Base-by-base conservation (phyloP, 2,329 filamentous ascomycete species). In the Lithohypha guttulata region DNA sequence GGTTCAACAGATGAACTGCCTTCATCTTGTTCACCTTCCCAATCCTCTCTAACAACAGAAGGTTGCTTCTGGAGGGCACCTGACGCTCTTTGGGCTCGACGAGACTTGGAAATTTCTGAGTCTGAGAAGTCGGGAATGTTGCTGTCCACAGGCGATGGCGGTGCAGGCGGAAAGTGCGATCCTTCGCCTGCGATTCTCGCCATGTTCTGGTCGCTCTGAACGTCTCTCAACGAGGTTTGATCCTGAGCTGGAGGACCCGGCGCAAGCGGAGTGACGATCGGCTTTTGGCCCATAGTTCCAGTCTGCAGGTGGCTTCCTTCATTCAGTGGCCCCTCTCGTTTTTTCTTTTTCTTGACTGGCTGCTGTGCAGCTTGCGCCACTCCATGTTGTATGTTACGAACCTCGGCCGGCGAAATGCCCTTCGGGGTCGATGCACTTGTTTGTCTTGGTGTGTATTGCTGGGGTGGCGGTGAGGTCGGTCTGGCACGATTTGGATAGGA, bases 401-500 rank as follows among this genome's bases (percentile, higher is more conserved):
- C 42, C 21, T 56, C 49, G 3, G 47, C 35, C 3, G 52, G 40
- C n/a, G 55, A 52, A 10, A 54, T 47, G 13, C 50, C 48, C 17
- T 48, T 29, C 10, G 29, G 30, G 14, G 35, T 14, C 10, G 31
- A 41, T 34, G 14, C 42, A 42, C 14, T 42, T 44, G 3, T 39
- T 22, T 15, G 39, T 5, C 9, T 30, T 17, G 6, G 34, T 34
- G n/a, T 23, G 28, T 6, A 23, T 21, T 23, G 37, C 5, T 29
- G 20, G n/a, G 20, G 13, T 3, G 21, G n/a, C 4, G 64, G 64
- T 11, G 65, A 66, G 26, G 55, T 62, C 3, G 63, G 56, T 15
- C 62, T 56, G 10, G 58, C 53, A 38, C 55, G 57, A 48, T 59
- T 60, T 2, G 64, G 64, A 34, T 66, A 65, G 1, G 66, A 69